phyloP scores from a whole-genome alignment of 2,329 filamentous ascomycete genomes.

The Aspergillus nomiae region DNA sequence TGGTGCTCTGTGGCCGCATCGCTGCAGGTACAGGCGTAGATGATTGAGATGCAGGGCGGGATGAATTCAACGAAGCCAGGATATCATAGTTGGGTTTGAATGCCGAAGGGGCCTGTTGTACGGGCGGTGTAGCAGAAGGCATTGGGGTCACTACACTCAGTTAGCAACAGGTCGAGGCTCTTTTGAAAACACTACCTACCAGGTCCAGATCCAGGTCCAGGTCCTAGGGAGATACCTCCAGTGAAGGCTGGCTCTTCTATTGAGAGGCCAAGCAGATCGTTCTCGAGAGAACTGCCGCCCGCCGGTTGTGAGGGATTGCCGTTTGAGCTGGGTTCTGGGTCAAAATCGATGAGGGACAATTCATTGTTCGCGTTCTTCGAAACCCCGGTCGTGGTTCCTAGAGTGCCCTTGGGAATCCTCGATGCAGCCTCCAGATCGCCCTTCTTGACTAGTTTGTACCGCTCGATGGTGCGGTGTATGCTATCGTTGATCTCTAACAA shows the following conservation, averaged over 20 bases:
- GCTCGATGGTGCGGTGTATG: conserved; percentile 93
- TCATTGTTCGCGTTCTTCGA: conserved; percentile 72
- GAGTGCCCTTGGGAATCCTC: conserved; percentile 79
- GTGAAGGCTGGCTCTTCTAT: conserved; percentile 72
- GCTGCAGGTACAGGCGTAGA: conserved; percentile 51
- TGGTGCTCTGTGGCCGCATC: conserved; percentile 32
- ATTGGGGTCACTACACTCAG: conserved; percentile 45
- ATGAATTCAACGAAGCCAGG: conserved; percentile 54
- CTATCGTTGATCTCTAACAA: conserved; percentile 97
- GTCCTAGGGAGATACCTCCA: conserved; percentile 82
- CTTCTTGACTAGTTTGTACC: conserved; percentile 95
- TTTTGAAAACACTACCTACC: not conserved
- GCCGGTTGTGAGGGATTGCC: conserved; percentile 47
- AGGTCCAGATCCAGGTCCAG: conserved; percentile 32
- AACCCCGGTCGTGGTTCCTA: conserved; percentile 67
- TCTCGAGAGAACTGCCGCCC: conserved; percentile 72
- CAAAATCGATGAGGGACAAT: conserved; percentile 90
- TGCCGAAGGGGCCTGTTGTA: conserved; percentile 46
- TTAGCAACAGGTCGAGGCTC: not conserved
- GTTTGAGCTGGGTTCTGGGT: conserved; percentile 57
- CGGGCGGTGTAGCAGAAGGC: conserved; percentile 30
- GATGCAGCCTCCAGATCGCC: conserved; percentile 83
- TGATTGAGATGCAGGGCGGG: conserved; percentile 51
- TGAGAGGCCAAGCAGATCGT: conserved; percentile 86
- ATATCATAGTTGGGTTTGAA: conserved; percentile 60